phyloP scores from a whole-genome alignment of 768 basidiomycete species.

The Leccinellum rugosiceps region DNA sequence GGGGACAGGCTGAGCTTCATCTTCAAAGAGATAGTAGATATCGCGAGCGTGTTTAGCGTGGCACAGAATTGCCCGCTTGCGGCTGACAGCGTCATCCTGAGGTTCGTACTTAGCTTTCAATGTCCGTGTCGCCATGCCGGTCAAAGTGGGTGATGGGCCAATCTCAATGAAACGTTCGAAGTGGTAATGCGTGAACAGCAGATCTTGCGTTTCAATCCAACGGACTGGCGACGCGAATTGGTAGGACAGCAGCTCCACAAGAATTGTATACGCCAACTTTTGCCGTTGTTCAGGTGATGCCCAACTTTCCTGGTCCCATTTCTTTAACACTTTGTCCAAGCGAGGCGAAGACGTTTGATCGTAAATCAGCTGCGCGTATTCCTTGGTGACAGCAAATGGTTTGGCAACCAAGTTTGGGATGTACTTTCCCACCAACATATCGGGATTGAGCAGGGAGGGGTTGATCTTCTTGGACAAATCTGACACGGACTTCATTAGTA shows the following conservation, averaged over 20 bases:
- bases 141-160: conserved; percentile 94
- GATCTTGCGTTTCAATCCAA: conserved; percentile 99
- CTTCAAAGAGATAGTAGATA: conserved; percentile 97
- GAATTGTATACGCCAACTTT: conserved; percentile 91
- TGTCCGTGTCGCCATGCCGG: conserved; percentile 90
- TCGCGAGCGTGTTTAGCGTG: conserved; percentile 95
- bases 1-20: conserved; percentile 49
- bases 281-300: conserved; percentile 77
- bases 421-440: conserved; percentile 92
- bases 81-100: conserved; percentile 80
- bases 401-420: conserved; percentile 95
- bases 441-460: conserved; percentile 84
- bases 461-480: conserved; percentile 99
- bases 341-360: conserved; percentile 95
- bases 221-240: conserved; percentile 98
- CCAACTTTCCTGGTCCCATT: conserved; percentile 94
- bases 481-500: conserved; percentile 26
- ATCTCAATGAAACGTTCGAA: conserved; percentile 96
- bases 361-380: conserved; percentile 93
- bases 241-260: conserved; percentile 95
- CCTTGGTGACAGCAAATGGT: conserved; percentile 78
- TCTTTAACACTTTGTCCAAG: conserved; percentile 90
- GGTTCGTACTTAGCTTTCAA: conserved; percentile 92
- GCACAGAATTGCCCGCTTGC: conserved; percentile 79
- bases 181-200: conserved; percentile 78